Evolutionary conservation across 2,329 filamentous ascomycete genomes (phyloP).

Genomic region (Ophioceras dolichostomum): DNA sequence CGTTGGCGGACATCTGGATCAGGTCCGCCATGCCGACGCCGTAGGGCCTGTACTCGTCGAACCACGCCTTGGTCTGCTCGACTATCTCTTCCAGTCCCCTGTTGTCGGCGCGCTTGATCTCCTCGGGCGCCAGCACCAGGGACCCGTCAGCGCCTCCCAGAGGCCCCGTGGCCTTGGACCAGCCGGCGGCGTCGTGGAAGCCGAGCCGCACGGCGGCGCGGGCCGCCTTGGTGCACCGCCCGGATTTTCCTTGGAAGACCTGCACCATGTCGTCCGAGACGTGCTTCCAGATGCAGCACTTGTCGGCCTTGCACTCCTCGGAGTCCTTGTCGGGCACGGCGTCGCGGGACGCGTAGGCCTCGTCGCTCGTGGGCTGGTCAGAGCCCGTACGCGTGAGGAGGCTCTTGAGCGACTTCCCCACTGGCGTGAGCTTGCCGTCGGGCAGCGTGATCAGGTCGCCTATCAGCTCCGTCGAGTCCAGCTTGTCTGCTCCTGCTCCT

Average conservation of each 20-base stretch:
- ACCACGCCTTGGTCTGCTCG: constrained; percentile 21
- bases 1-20: constrained; percentile 34
- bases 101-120: constrained; percentile 27
- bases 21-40: constrained; percentile 39
- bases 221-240: constrained; percentile 24
- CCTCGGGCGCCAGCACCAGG: constrained; percentile 24
- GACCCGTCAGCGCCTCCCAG: constrained; percentile 30
- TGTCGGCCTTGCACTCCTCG: constrained; percentile 12
- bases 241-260: constrained; percentile 17
- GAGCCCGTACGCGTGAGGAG: constrained; percentile 17
- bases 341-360: constrained; percentile 7
- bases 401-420: constrained; percentile 23
- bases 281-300: constrained; percentile 25
- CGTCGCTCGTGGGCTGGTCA: constrained; percentile 12
- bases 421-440: constrained; percentile 17
- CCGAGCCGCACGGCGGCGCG: constrained; percentile 31
- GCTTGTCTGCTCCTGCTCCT: too few species aligned
- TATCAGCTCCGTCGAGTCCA: constrained; percentile 10
- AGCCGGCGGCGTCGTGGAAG: constrained; percentile 33
- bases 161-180: constrained; percentile 17
- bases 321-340: constrained; percentile 9
- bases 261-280: constrained; percentile 21
- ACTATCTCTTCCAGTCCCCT: constrained; percentile 30
- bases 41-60: constrained; percentile 21
- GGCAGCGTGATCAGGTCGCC: constrained; percentile 24